A percentile compares a stretch with the other conserved stretches of the same genome.
Conservation (phyloP, 257 asterid species). For the Plectranthus barbatus region DNA sequence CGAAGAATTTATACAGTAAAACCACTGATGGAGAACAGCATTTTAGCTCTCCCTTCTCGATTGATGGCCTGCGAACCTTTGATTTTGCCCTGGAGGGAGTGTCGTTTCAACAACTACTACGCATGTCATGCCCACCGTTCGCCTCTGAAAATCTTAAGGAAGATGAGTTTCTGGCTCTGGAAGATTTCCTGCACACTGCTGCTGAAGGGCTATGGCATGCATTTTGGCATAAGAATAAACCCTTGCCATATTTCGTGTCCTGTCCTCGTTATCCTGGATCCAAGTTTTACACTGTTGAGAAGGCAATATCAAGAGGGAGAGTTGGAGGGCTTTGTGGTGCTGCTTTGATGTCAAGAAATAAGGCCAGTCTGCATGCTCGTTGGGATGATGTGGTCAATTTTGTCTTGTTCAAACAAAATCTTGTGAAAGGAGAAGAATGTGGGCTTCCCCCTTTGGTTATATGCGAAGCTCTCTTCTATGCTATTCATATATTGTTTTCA, state of each 20-base stretch:
- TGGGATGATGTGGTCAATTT: slow-evolving; percentile 66
- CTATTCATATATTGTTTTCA: slow-evolving; percentile 49
- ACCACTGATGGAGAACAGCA: slow-evolving; percentile 15
- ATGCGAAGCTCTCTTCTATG: slow-evolving; percentile 79
- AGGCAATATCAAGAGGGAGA: slow-evolving; percentile 62
- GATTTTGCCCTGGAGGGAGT: slow-evolving; percentile 77
- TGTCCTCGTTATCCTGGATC: slow-evolving; percentile 67
- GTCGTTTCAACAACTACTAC: slow-evolving; percentile 72
- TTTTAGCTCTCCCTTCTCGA: slow-evolving; percentile 48
- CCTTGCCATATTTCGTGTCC: slow-evolving; percentile 51
- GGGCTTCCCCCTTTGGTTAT: slow-evolving; percentile 38
- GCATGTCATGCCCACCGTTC: slow-evolving; percentile 66
- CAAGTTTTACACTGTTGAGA: slow-evolving; percentile 61
- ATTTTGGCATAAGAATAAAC: slow-evolving; percentile 67
- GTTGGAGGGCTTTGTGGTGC: slow-evolving; percentile 52
- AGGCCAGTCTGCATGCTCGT: slow-evolving; percentile 26
- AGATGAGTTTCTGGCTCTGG: slow-evolving; percentile 65
- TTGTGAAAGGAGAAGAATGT: slow-evolving; percentile 27
- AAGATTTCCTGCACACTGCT: slow-evolving; percentile 64
- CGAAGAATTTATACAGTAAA: slow-evolving; percentile 26
- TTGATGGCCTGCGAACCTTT: slow-evolving; percentile 50
- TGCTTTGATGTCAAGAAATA: slow-evolving; percentile 48
- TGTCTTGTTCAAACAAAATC: slow-evolving; percentile 44
- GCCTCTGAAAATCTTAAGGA: slow-evolving; percentile 43
- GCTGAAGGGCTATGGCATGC: slow-evolving; percentile 75